Evolutionary conservation across 805 yeast genomes (phyloP).

Genomic region (Tetrapisispora arboricola): DNA sequence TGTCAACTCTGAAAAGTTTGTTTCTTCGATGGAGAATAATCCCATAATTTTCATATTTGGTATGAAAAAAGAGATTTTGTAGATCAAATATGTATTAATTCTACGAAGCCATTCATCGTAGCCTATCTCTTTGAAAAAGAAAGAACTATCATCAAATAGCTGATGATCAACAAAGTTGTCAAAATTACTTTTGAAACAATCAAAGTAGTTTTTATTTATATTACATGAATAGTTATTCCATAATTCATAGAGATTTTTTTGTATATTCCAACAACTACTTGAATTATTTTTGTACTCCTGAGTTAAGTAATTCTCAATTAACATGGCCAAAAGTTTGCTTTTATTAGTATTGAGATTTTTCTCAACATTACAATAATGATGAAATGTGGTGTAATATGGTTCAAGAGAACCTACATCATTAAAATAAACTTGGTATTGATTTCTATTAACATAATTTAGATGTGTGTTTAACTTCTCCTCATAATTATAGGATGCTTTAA

Average conservation of each 20-base stretch:
- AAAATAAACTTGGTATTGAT: background rate
- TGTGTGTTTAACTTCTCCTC: background rate
- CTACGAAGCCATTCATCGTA: conserved; percentile 7
- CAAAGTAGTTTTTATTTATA: background rate
- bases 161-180: background rate
- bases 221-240: background rate
- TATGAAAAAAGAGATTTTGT: conserved; percentile 4
- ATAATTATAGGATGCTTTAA: background rate
- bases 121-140: background rate
- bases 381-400: background rate
- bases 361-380: background rate
- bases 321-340: background rate
- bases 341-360: background rate
- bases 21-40: background rate
- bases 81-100: conserved; percentile 6
- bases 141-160: background rate
- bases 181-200: background rate
- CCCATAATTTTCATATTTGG: conserved; percentile 7
- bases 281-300: background rate
- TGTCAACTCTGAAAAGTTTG: background rate
- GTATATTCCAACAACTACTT: background rate
- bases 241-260: background rate
- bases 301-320: background rate
- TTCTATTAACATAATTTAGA: too few species aligned
- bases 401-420: background rate